These are phyloP conservation scores for Cucurbitaria berberidis DNA, from an alignment of 2,329 filamentous ascomycete genomes.

Conservation along the genomic window DNA sequence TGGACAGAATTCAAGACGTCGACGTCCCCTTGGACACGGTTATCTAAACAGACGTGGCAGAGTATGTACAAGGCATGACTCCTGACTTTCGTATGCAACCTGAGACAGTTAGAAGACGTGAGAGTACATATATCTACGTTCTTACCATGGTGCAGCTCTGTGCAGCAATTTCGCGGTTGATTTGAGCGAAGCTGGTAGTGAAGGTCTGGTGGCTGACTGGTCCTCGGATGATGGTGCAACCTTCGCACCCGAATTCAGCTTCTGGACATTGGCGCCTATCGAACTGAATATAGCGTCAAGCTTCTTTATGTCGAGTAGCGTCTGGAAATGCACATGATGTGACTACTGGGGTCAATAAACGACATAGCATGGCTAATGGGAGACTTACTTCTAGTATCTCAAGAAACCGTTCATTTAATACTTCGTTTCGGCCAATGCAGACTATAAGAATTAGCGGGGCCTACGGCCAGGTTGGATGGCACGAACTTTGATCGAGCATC, in stretches of 20 bases:
- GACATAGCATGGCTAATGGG: not conserved
- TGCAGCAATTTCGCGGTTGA: slow-evolving; percentile 32
- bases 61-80: slow-evolving; percentile 34
- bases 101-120: slow-evolving; percentile 15
- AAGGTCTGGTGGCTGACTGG: slow-evolving; percentile 12
- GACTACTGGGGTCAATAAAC: slow-evolving; percentile 17
- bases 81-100: slow-evolving; percentile 29
- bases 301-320: slow-evolving; percentile 47
- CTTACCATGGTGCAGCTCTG: slow-evolving; percentile 35
- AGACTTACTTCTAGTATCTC: slow-evolving; percentile 35
- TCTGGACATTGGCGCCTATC: slow-evolving; percentile 58
- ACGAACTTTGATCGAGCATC: slow-evolving; percentile 50
- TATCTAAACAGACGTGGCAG: slow-evolving; percentile 41
- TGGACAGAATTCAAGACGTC: slow-evolving; percentile 32
- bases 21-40: slow-evolving; percentile 31
- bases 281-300: slow-evolving; percentile 62
- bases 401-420: slow-evolving; percentile 46
- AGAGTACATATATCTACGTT: not conserved
- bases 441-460: slow-evolving; percentile 33
- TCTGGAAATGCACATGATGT: slow-evolving; percentile 36
- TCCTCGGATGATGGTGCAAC: slow-evolving; percentile 12
- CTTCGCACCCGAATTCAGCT: slow-evolving; percentile 3
- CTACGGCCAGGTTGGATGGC: not conserved
- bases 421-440: slow-evolving; percentile 38
- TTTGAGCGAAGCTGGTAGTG: slow-evolving; percentile 30